Evolutionary conservation across 1,284 basidiomycete species (phyloP).

Genomic region (Ceraceosorus bombacis): DNA sequence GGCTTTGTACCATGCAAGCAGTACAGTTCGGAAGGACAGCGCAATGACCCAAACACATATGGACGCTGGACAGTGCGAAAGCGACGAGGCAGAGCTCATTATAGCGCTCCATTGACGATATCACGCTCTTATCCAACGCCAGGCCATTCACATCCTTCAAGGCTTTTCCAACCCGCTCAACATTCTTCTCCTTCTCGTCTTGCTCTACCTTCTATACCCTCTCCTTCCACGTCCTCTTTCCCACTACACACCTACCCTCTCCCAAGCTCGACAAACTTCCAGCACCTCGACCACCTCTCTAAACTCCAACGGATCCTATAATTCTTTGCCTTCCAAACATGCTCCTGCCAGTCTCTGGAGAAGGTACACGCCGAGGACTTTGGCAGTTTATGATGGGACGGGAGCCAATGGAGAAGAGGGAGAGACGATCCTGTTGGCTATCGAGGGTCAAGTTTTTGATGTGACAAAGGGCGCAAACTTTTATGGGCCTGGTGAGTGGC

Average conservation of each 20-base stretch:
- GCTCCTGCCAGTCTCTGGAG: constrained; percentile 34
- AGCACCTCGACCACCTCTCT: no score
- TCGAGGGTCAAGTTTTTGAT: constrained; percentile 81
- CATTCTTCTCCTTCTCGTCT: background rate
- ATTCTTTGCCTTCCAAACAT: constrained; percentile 28
- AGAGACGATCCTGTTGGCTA: constrained; percentile 68
- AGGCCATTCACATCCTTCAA: no score
- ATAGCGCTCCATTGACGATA: no score
- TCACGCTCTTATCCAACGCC: no score
- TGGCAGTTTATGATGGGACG: constrained; percentile 39
- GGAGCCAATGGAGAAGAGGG: background rate
- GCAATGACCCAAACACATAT: no score
- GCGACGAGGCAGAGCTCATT: no score
- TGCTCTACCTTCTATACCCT: background rate
- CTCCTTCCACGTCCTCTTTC: background rate
- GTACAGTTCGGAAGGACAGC: no score
- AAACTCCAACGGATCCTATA: background rate
- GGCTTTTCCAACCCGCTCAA: background rate
- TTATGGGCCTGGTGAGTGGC: constrained; percentile 73
- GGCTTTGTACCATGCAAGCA: no score
- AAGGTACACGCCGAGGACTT: constrained; percentile 40
- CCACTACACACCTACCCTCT: background rate
- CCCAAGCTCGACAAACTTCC: background rate
- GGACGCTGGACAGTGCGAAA: no score
- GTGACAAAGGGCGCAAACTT: constrained; percentile 79